These are phyloP conservation scores for Panicum virgatum DNA, from an alignment of 202 grass and related monocot genomes.

Conservation along the genomic window DNA sequence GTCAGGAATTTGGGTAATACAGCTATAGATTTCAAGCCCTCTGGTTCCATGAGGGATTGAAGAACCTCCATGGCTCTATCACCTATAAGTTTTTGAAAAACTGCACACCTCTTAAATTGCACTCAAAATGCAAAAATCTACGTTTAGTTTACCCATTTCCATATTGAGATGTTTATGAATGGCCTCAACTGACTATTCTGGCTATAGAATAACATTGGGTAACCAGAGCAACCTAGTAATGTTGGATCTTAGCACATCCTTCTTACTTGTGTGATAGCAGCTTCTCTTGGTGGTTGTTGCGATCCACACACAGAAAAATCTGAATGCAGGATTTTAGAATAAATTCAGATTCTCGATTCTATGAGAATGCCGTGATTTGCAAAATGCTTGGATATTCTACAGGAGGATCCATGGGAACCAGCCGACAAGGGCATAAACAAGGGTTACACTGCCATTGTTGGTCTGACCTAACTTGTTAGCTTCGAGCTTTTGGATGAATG, in stretches of 20 bases:
- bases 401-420: no score
- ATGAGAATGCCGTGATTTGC: no score
- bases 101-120: no score
- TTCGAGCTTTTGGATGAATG: no score
- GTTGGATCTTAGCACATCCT: slow-evolving; percentile 11
- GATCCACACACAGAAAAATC: no score
- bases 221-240: slow-evolving; percentile 18
- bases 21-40: not conserved
- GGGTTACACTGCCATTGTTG: no score
- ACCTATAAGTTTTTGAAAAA: slow-evolving; percentile 36
- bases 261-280: not conserved
- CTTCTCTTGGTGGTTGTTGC: not conserved
- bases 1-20: no score
- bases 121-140: not conserved
- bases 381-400: no score
- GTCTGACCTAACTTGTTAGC: no score
- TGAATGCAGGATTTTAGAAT: no score
- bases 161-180: not conserved
- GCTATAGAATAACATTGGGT: not conserved
- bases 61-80: slow-evolving; percentile 53
- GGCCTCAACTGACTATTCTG: not conserved
- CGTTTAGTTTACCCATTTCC: not conserved
- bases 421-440: no score
- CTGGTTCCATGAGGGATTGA: slow-evolving; percentile 53
- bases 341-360: no score